Conservation (phyloP, 1,284 basidiomycete species). For the Stygiomarasmius scandens region DNA sequence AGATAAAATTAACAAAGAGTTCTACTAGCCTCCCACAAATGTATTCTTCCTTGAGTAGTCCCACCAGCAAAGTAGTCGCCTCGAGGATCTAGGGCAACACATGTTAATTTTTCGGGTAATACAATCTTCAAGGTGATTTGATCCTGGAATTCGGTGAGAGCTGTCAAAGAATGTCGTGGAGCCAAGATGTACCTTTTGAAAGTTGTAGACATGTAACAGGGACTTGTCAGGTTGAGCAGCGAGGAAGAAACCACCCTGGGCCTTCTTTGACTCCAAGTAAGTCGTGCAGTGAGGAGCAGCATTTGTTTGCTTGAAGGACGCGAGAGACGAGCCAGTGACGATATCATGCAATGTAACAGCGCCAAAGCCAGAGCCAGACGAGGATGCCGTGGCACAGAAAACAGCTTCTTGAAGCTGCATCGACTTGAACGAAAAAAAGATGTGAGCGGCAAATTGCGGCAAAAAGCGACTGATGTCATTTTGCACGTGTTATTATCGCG, state of each 20-base stretch:
- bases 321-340: constrained; percentile 65
- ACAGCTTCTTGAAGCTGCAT: constrained; percentile 73
- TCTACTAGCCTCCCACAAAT: constrained; percentile 88
- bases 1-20: constrained; percentile 12
- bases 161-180: not conserved
- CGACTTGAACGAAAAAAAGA: no score
- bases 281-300: constrained; percentile 60
- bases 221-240: constrained; percentile 81
- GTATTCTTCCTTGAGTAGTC: constrained; percentile 85
- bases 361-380: constrained; percentile 54
- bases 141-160: constrained; percentile 55
- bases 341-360: constrained; percentile 72
- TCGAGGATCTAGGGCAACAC: constrained; percentile 73
- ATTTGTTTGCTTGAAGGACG: constrained; percentile 78
- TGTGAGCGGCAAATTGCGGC: no score
- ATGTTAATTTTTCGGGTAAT: constrained; percentile 85
- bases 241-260: constrained; percentile 75
- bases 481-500: no score
- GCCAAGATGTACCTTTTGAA: constrained; percentile 68
- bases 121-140: constrained; percentile 87
- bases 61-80: constrained; percentile 87
- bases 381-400: constrained; percentile 59
- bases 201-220: constrained; percentile 78
- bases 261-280: constrained; percentile 62
- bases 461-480: no score